phyloP scores from a whole-genome alignment of 2,329 filamentous ascomycete genomes.

The Scorias spongiosa region DNA sequence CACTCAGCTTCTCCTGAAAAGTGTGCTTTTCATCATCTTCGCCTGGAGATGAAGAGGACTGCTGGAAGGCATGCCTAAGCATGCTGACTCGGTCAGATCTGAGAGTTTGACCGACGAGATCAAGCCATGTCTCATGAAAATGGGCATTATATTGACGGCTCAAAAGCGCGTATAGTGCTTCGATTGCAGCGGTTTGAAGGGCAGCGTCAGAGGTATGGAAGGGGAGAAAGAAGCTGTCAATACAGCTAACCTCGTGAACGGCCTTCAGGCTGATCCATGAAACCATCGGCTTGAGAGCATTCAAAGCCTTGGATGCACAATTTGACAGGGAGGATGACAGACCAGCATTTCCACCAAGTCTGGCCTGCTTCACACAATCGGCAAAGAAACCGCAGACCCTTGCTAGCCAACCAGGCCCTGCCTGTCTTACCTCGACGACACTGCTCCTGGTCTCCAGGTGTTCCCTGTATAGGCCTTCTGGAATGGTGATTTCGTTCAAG shows the following conservation, averaged over 20 bases:
- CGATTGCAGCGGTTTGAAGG: conserved; percentile 51
- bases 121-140: conserved; percentile 41
- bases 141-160: conserved; percentile 42
- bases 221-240: conserved; percentile 54
- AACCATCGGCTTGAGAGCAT: conserved; percentile 63
- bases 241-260: conserved; percentile 54
- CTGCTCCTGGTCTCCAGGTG: conserved; percentile 50
- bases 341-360: conserved; percentile 37
- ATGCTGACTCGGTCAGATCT: conserved; percentile 15
- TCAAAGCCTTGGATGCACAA: conserved; percentile 62
- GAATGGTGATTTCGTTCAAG: conserved; percentile 87
- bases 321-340: conserved; percentile 34
- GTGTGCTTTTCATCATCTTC: conserved; percentile 88
- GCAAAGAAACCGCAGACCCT: conserved; percentile 60
- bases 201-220: conserved; percentile 55
- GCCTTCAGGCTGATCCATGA: conserved; percentile 79
- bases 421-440: conserved; percentile 55
- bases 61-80: conserved; percentile 17
- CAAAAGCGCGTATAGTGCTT: conserved; percentile 23
- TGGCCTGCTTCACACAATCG: conserved; percentile 45
- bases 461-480: conserved; percentile 56
- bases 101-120: conserved; percentile 14
- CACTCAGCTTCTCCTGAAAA: conserved; percentile 83
- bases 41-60: conserved; percentile 30
- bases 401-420: conserved; percentile 58